Base-by-base conservation (phyloP, 192 early-diverging fungal genomes). In the Linnemannia hyalina region DNA sequence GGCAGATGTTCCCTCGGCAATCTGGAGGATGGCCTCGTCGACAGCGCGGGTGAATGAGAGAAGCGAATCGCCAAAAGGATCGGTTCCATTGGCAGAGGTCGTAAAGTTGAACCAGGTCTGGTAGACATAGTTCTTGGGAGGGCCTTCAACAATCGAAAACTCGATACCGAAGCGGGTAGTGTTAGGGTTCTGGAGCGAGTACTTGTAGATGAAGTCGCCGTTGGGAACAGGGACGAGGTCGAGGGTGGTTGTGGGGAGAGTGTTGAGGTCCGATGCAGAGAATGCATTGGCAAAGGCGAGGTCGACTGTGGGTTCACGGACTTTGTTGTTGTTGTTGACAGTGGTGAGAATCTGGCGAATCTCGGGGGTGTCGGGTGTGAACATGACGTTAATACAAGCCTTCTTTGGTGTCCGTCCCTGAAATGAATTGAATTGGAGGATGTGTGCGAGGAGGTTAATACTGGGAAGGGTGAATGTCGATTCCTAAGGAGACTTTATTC, bases 91-190 rank as follows among this genome's bases (percentile, higher is more conserved):
- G 41, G 89, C 89, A 22, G 88, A 82, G 22, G 88, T 82, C 10
- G 92, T 88, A 60, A 90, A 90, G 85, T 96, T 96, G 84, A 92
- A 94, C 95, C 95, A 96, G 40, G 95, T 85, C 86, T 96, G 95
- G 78, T 96, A 96, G 49, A 90, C 91, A 68, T 91, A 90, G 81
- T 95, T 95, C 26, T 88, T 80, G 41, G 91, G 88, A 29, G 89
- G 85, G 0, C 83, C 76, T 1, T 52, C 46, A 23, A 82, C 80
- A n/a, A 80, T 82, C 9, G 76, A 82, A 47, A 90, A 91, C 71
- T 88, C 89, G 32, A 91, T 86, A 73, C 93, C 95, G 87, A 93
- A 96, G 11, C 80, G 78, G 8, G 95, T 96, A 22, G 87, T 78
- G 82, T 96, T 96, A 41, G 93, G 95, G 68, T 95, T 75, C n/a